Base-by-base conservation (phyloP, 2,329 filamentous ascomycete species). In the Penicillium brasilianum region DNA sequence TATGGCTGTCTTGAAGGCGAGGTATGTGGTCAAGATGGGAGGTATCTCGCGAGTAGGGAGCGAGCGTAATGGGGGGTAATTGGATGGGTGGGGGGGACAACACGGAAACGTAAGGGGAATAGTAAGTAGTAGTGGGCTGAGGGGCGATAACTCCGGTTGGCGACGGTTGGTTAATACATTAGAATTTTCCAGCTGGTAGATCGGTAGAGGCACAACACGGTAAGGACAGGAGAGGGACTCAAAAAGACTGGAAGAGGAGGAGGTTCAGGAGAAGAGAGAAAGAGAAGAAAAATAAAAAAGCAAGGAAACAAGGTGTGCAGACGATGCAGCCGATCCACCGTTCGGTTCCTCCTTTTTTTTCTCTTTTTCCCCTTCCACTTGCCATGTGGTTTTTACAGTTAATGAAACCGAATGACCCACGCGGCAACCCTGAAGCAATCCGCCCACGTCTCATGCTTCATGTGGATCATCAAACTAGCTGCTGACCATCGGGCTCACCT, bases 361-460 rank as follows among this genome's bases (percentile, higher is more conserved):
- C 18, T 59, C 13, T 13, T 41, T 41, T 41, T 50, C 6, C 18
- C 30, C n/a, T 20, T 44, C 39, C 52, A n/a, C 39, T 43, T 48
- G 53, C 52, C 52, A 56, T 46, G 41, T 56, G 41, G 41, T 46
- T 56, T 36, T 48, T 56, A 48, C 53, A 20, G 53, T 39, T 25
- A 53, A 57, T 60, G 62, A 65, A 60, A 65, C 60, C 57, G 30
- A 39, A 44, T 57, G 62, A 65, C 62, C 65, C 65, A 66, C 62
- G 58, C 50, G 62, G 57, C 53, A 48, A 60, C 41, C 62, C 62
- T 65, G 60, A 64, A 59, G 53, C 52, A 61, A 59, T 61, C 48
- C 52, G 41, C 39, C 37, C 30, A 50, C 8, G 43, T 34, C 44
- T 55, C 57, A 50, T 32, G 43, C 41, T 28, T 25, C 3, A 46